Conservation (phyloP, 805 yeast genomes). For the Nakazawaea laoshanensis region DNA sequence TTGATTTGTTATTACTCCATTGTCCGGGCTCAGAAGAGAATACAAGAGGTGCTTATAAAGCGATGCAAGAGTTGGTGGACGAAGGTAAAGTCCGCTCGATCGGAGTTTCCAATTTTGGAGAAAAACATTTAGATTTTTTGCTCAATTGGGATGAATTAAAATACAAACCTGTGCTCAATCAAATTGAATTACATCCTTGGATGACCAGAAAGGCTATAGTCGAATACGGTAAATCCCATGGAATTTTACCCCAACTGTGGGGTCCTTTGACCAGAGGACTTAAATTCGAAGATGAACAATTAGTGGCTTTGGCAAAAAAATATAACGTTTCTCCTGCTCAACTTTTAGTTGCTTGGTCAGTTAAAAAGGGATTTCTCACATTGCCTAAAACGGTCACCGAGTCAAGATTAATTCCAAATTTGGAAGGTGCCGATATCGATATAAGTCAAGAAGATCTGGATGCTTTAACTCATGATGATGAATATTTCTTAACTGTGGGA, state of each 20-base stretch:
- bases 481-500: slow-evolving; percentile 11
- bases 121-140: slow-evolving; percentile 46
- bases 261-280: slow-evolving; percentile 54
- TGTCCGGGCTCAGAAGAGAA: slow-evolving; percentile 37
- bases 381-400: slow-evolving; percentile 24
- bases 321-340: slow-evolving; percentile 35
- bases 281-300: slow-evolving; percentile 32
- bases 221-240: slow-evolving; percentile 32
- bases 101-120: slow-evolving; percentile 64
- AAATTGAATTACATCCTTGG: slow-evolving; percentile 45
- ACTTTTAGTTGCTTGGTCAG: slow-evolving; percentile 37
- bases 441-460: slow-evolving; percentile 25
- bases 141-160: slow-evolving; percentile 34
- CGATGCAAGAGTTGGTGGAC: slow-evolving; percentile 46
- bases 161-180: slow-evolving; percentile 37
- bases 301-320: slow-evolving; percentile 27
- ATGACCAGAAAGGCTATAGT: slow-evolving; percentile 34
- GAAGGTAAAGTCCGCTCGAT: slow-evolving; percentile 41
- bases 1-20: slow-evolving; percentile 48
- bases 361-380: slow-evolving; percentile 33
- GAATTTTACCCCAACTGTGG: slow-evolving; percentile 50
- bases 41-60: slow-evolving; percentile 44
- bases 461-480: slow-evolving; percentile 25
- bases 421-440: slow-evolving; percentile 27
- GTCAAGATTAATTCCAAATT: slow-evolving; percentile 28